Conservation (phyloP, 179 eudicot genomes). For the Pouteria campechiana region DNA sequence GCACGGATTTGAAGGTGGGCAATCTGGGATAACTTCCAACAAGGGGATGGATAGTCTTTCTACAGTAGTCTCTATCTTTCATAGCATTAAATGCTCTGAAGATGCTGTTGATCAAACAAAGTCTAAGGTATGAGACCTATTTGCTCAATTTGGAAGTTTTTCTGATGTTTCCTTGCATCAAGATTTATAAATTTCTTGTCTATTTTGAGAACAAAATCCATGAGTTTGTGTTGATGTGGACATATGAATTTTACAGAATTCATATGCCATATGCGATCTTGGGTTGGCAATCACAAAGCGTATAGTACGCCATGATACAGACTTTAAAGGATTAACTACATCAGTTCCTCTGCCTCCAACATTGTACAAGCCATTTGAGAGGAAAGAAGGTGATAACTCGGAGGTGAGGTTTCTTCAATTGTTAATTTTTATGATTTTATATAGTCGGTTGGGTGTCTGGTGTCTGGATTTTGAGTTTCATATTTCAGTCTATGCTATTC, state of each 20-base stretch:
- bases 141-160: neutral
- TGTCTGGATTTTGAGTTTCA: no score
- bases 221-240: no score
- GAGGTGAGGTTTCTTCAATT: conserved; percentile 25
- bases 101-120: conserved; percentile 60
- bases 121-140: conserved; percentile 48
- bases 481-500: no score
- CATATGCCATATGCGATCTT: conserved; percentile 76
- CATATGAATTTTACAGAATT: conserved; percentile 46
- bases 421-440: neutral
- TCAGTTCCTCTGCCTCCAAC: conserved; percentile 46
- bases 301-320: conserved; percentile 39
- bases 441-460: neutral
- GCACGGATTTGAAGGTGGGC: conserved; percentile 60
- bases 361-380: conserved; percentile 52
- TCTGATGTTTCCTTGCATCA: neutral
- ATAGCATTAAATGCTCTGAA: conserved; percentile 52
- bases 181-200: neutral
- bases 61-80: conserved; percentile 40
- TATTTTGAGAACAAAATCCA: no score
- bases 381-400: conserved; percentile 41
- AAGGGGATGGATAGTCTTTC: conserved; percentile 40
- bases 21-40: conserved; percentile 34
- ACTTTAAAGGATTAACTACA: conserved; percentile 19
- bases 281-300: conserved; percentile 65